A percentile compares a stretch with the other conserved stretches of the same genome.
phyloP scores from a whole-genome alignment of 1,284 basidiomycete species.

The Microbotryum intermedium region DNA sequence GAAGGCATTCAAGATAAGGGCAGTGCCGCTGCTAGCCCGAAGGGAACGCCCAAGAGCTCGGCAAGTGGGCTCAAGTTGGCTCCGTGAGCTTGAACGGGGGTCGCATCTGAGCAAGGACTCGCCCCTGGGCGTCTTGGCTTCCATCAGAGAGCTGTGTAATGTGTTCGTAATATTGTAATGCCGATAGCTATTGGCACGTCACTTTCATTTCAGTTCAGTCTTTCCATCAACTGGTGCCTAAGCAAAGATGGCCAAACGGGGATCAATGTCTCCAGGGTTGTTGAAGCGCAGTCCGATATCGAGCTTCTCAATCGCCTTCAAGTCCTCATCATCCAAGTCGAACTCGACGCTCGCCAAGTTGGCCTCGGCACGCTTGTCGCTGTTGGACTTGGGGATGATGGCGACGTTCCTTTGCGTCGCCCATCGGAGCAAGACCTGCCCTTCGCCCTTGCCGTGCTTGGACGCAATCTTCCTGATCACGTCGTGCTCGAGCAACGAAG shows the following conservation, averaged over 20 bases:
- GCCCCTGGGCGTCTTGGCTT: too few relatives aligned
- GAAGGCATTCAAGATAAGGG: not conserved
- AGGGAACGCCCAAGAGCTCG: too few relatives aligned
- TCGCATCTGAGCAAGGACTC: too few relatives aligned
- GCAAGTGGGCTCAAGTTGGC: too few relatives aligned
- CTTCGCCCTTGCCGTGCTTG: slow-evolving; percentile 50
- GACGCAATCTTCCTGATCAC: slow-evolving; percentile 47
- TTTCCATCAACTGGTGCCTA: slow-evolving; percentile 33
- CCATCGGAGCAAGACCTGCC: slow-evolving; percentile 66
- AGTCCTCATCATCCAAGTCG: slow-evolving; percentile 52
- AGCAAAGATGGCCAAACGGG: slow-evolving; percentile 57
- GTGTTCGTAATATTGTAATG: too few relatives aligned
- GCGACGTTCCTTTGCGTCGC: slow-evolving; percentile 64
- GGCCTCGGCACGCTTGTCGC: slow-evolving; percentile 47
- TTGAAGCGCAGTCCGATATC: slow-evolving; percentile 63
- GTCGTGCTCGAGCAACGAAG: slow-evolving; percentile 49
- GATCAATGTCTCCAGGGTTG: slow-evolving; percentile 57
- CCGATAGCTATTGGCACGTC: too few relatives aligned
- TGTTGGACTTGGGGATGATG: slow-evolving; percentile 65
- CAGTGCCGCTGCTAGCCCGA: too few relatives aligned
- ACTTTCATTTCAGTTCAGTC: too few relatives aligned
- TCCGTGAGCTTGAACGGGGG: too few relatives aligned
- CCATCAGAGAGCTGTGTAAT: too few relatives aligned
- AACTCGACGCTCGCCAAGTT: slow-evolving; percentile 56
- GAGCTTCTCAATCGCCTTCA: slow-evolving; percentile 53